These are phyloP conservation scores for Saprolegnia diclina DNA, from an alignment of 352 stramenopile genomes.

Conservation along the genomic window DNA sequence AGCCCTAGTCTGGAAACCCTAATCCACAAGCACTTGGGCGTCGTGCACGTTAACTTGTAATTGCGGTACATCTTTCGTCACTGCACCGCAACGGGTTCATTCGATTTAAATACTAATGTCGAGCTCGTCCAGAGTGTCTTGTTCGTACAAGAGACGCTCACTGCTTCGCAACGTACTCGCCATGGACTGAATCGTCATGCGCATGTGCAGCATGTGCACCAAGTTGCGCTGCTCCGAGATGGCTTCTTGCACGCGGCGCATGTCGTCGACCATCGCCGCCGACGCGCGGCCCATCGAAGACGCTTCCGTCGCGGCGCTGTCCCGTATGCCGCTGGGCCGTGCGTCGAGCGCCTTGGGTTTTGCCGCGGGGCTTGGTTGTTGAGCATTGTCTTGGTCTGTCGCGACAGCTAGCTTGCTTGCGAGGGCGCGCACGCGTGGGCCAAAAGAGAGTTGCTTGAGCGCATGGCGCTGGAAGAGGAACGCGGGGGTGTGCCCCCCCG, in stretches of 20 bases:
- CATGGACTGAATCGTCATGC: neutral
- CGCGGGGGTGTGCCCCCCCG: constrained; percentile 1
- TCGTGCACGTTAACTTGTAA: too few species aligned
- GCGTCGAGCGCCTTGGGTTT: neutral
- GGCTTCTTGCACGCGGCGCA: constrained; percentile 1
- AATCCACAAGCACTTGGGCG: too few species aligned
- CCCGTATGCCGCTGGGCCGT: neutral
- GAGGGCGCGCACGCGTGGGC: neutral
- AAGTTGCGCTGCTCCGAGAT: constrained; percentile 10
- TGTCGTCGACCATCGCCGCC: neutral
- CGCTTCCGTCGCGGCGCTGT: neutral
- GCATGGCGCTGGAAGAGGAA: constrained; percentile 23
- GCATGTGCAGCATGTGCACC: constrained; percentile 5
- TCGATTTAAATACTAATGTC: too few species aligned
- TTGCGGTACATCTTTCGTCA: too few species aligned
- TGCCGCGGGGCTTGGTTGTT: neutral
- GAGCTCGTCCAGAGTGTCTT: too few species aligned
- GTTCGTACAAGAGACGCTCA: too few species aligned
- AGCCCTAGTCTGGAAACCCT: too few species aligned
- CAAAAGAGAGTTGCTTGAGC: neutral
- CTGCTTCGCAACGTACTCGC: neutral
- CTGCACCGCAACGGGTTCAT: too few species aligned
- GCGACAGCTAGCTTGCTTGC: neutral
- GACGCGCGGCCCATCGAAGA: neutral
- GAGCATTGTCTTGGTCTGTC: neutral